These are phyloP conservation scores for Fraxinus platypoda DNA, from an alignment of 305 asterid species.

Conservation along the genomic window DNA sequence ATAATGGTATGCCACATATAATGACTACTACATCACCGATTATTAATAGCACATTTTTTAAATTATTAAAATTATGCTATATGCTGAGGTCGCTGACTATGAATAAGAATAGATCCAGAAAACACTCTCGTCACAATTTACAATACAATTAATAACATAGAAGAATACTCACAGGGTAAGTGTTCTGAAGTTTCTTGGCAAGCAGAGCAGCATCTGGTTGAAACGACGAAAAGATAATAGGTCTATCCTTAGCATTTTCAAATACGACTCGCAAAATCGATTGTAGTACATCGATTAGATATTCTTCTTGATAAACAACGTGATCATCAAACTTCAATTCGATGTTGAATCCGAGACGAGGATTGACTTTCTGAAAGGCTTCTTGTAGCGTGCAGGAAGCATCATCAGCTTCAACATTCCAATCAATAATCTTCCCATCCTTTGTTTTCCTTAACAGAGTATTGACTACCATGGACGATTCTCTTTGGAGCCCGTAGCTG, in stretches of 20 bases:
- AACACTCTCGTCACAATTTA: neutral
- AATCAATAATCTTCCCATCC: slow-evolving; percentile 63
- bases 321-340: slow-evolving; percentile 84
- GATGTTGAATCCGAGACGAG: slow-evolving; percentile 76
- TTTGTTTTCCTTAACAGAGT: slow-evolving; percentile 67
- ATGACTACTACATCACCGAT: too few relatives aligned
- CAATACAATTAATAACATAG: neutral
- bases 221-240: slow-evolving; percentile 72
- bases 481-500: slow-evolving; percentile 74
- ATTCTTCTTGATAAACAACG: slow-evolving; percentile 55
- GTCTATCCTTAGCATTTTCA: slow-evolving; percentile 68
- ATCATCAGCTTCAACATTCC: slow-evolving; percentile 80
- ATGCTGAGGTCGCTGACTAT: too few relatives aligned
- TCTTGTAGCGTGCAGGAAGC: slow-evolving; percentile 75
- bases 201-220: slow-evolving; percentile 88
- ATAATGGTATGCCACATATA: too few relatives aligned
- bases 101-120: too few relatives aligned
- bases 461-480: slow-evolving; percentile 46
- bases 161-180: slow-evolving; percentile 57
- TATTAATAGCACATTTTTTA: too few relatives aligned
- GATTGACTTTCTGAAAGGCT: slow-evolving; percentile 70
- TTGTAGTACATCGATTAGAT: slow-evolving; percentile 44
- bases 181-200: slow-evolving; percentile 58
- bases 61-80: too few relatives aligned
- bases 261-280: slow-evolving; percentile 52